Evolutionary conservation across 202 grass and related monocot species (phyloP).

Genomic region (Alloteropsis angusta): DNA sequence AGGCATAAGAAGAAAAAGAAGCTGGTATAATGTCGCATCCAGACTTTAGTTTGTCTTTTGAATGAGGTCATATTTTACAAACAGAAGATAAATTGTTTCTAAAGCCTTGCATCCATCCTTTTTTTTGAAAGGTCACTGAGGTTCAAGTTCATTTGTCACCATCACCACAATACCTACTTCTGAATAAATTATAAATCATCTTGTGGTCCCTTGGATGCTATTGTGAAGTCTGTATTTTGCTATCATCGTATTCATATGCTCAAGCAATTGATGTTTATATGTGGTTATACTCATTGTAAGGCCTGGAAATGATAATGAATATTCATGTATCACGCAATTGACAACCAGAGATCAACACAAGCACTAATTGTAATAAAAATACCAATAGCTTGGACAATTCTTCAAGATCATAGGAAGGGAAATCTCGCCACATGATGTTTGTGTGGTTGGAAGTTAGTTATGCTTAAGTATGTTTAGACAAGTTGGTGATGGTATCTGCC

Average conservation of each 20-base stretch:
- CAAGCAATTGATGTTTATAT: background rate
- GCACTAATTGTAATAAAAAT: background rate
- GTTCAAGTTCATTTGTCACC: background rate
- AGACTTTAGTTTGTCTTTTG: background rate
- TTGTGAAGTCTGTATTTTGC: background rate
- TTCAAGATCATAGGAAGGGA: background rate
- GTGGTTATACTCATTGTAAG: background rate
- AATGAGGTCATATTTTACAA: background rate
- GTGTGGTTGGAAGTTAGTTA: conserved; percentile 21
- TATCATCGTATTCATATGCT: background rate
- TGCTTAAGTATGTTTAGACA: background rate
- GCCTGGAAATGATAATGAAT: background rate
- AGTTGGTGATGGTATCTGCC: conserved; percentile 17
- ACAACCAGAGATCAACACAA: background rate
- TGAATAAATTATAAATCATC: background rate
- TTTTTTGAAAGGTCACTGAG: background rate
- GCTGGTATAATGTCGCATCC: conserved; percentile 44
- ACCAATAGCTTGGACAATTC: background rate
- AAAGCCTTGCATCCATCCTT: background rate
- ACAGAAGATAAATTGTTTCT: background rate
- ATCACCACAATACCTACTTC: background rate
- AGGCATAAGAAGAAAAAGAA: conserved; percentile 93
- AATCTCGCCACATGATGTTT: background rate
- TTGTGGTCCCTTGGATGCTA: background rate
- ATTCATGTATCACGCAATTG: background rate